Conservation (phyloP, 768 basidiomycete genomes). For the Glaciozyma martinii region DNA sequence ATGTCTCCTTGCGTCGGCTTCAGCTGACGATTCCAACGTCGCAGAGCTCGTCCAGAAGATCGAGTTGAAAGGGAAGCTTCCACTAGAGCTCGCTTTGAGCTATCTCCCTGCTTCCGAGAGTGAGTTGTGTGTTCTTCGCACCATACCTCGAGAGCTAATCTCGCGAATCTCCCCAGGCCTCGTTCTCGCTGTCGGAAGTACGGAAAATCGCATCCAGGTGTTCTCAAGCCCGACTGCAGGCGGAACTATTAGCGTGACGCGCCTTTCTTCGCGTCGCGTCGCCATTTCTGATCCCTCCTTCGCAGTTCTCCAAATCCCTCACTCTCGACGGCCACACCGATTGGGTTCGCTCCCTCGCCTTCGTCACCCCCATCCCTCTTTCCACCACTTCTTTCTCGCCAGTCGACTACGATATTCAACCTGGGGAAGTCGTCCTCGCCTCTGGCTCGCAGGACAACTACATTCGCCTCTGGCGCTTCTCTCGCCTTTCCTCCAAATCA, state of each 20-base stretch:
- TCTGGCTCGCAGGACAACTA: slow-evolving; percentile 93
- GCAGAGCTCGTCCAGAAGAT: slow-evolving; percentile 49
- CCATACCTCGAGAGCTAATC: background rate
- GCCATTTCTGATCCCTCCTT: slow-evolving; percentile 39
- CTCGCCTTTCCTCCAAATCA: slow-evolving; percentile 42
- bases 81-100: slow-evolving; percentile 58
- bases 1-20: slow-evolving; percentile 37
- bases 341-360: slow-evolving; percentile 78
- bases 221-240: slow-evolving; percentile 56
- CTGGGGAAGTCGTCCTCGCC: slow-evolving; percentile 61
- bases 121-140: slow-evolving; percentile 38
- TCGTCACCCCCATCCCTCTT: slow-evolving; percentile 42
- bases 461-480: slow-evolving; percentile 85
- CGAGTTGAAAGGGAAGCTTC: slow-evolving; percentile 58
- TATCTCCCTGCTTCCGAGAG: slow-evolving; percentile 61
- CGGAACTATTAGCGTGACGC: slow-evolving; percentile 43
- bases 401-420: slow-evolving; percentile 33
- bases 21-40: slow-evolving; percentile 21
- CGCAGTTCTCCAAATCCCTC: slow-evolving; percentile 18
- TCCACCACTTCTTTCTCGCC: background rate
- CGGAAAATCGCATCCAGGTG: slow-evolving; percentile 67
- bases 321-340: slow-evolving; percentile 70
- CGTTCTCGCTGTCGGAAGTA: slow-evolving; percentile 67
- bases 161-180: slow-evolving; percentile 44
- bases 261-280: slow-evolving; percentile 56